phyloP scores from a whole-genome alignment of 345 rosid genomes.

The Corymbia maculata region DNA sequence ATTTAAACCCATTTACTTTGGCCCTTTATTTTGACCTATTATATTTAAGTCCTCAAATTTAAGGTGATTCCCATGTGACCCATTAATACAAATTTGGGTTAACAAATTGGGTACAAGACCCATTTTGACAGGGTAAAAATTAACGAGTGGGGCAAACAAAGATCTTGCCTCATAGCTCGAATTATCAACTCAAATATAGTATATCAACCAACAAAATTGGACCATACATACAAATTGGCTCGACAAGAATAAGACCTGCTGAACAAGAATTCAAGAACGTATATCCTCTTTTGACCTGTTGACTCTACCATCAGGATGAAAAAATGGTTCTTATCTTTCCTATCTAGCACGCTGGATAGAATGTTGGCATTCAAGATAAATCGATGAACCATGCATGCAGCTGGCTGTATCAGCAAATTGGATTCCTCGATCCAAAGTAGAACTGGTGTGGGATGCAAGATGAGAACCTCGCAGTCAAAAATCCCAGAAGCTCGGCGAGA shows the following conservation, averaged over 20 bases:
- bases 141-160: background rate
- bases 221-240: constrained; percentile 3
- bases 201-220: constrained; percentile 26
- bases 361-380: background rate
- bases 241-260: background rate
- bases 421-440: background rate
- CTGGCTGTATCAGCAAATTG: background rate
- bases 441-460: background rate
- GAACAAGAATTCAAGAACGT: background rate
- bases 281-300: background rate
- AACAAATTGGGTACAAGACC: background rate
- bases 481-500: background rate
- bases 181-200: background rate
- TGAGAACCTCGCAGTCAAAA: background rate
- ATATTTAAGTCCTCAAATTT: background rate
- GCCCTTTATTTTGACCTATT: background rate
- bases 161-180: background rate
- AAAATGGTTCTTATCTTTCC: background rate
- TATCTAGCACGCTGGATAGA: background rate
- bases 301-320: background rate
- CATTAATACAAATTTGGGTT: background rate
- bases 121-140: background rate
- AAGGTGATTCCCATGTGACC: background rate
- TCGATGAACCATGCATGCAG: background rate
- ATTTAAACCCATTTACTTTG: background rate